phyloP scores from a whole-genome alignment of 2,329 filamentous ascomycete genomes.

The Scedosporium dehoogii region DNA sequence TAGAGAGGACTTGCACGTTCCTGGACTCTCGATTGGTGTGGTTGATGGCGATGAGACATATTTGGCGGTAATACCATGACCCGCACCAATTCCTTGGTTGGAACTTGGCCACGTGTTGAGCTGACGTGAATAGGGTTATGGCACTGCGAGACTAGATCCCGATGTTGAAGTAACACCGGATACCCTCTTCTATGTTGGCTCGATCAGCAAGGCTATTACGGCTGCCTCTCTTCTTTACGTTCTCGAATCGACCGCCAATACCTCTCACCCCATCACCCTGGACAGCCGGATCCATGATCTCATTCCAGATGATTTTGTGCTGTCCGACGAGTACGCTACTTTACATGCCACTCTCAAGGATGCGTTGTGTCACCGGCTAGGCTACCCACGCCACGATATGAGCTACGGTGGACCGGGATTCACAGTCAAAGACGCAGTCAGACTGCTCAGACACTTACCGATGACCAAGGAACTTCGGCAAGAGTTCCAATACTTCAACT shows the following conservation, averaged over 20 bases:
- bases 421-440: constrained; percentile 25
- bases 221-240: constrained; percentile 39
- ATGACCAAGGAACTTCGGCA: constrained; percentile 32
- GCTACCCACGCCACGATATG: constrained; percentile 33
- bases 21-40: constrained; percentile 37
- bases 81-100: too few relatives aligned
- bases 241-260: constrained; percentile 30
- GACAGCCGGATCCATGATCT: constrained; percentile 33
- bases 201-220: constrained; percentile 46
- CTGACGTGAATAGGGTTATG: constrained; percentile 1
- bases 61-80: constrained; percentile 26
- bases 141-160: constrained; percentile 7
- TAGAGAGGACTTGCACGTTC: constrained; percentile 31
- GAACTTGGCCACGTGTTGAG: background rate
- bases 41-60: constrained; percentile 32
- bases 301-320: constrained; percentile 41
- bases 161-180: constrained; percentile 30
- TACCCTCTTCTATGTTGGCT: constrained; percentile 45
- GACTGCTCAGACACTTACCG: constrained; percentile 34
- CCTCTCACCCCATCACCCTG: constrained; percentile 28
- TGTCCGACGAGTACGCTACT: constrained; percentile 34
- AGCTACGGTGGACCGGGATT: constrained; percentile 19
- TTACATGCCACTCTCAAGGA: constrained; percentile 43
- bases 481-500: constrained; percentile 38
- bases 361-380: constrained; percentile 40